A percentile compares a stretch with the other conserved stretches of the same genome.
These are phyloP conservation scores for Dictyostelium purpureum DNA, from an alignment of 78 protist species.

Conservation along the genomic window DNA sequence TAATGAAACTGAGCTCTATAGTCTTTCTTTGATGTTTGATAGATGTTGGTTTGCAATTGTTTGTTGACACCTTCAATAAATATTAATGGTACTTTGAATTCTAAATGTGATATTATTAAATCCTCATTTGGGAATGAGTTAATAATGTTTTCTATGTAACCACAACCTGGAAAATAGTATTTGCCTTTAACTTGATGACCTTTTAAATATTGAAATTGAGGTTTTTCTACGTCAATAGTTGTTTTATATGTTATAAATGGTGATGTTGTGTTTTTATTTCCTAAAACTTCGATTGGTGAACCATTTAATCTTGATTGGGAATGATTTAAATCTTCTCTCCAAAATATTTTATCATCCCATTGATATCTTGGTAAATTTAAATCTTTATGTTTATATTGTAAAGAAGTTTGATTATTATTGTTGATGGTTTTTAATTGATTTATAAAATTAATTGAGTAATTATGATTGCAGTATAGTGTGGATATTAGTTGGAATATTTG, in stretches of 20 bases:
- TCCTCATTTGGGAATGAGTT: background rate
- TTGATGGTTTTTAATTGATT: background rate
- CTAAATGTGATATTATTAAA: background rate
- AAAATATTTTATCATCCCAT: constrained; percentile 29
- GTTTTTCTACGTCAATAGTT: background rate
- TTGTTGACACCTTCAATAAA: background rate
- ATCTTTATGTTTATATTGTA: background rate
- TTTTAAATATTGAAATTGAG: constrained; percentile 4
- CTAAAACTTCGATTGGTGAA: background rate
- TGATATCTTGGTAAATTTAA: constrained; percentile 11
- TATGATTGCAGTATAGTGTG: background rate
- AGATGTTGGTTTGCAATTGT: background rate
- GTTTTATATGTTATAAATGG: background rate
- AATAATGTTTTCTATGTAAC: constrained; percentile 13
- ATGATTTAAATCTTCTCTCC: background rate
- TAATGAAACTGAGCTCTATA: constrained; percentile 5
- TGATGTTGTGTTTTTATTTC: background rate
- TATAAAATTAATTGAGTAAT: background rate
- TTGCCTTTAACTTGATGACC: constrained; percentile 8
- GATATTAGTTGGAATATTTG: background rate
- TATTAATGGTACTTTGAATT: constrained; percentile 6
- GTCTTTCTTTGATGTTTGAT: background rate
- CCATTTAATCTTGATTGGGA: background rate
- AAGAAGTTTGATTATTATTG: background rate
- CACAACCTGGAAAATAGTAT: constrained; percentile 30